These are phyloP conservation scores for Aspergillus tubingensis DNA, from an alignment of 2,329 filamentous ascomycete genomes.

Conservation along the genomic window DNA sequence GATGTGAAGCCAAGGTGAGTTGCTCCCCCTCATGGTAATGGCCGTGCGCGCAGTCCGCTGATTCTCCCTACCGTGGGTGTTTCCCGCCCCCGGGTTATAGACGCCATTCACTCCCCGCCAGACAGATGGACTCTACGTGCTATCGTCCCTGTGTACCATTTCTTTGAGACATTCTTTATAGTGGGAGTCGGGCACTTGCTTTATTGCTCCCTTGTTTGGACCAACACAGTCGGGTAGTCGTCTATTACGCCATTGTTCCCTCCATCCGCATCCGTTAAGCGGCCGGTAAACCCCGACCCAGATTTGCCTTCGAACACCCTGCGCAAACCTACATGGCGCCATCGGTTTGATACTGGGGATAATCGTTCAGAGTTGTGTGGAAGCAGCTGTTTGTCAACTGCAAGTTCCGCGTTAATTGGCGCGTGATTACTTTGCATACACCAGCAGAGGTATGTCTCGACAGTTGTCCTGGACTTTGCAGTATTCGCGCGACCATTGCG, in stretches of 20 bases:
- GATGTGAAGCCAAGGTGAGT: constrained; percentile 15
- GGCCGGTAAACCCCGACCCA: constrained; percentile 1
- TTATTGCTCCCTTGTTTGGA: background rate
- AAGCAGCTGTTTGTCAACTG: background rate
- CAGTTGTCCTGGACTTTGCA: background rate
- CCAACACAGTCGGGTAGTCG: background rate
- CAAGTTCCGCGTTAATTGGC: background rate
- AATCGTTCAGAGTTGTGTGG: background rate
- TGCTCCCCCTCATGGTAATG: background rate
- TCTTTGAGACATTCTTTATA: background rate
- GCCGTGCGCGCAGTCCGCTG: constrained; percentile 17
- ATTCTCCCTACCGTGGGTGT: constrained; percentile 21
- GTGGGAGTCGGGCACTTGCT: background rate
- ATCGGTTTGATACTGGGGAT: background rate
- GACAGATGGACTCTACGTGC: constrained; percentile 12
- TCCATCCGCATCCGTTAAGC: constrained; percentile 8
- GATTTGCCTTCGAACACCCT: background rate
- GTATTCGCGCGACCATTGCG: background rate
- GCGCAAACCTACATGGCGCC: background rate
- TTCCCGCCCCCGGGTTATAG: constrained; percentile 17
- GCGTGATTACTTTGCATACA: background rate
- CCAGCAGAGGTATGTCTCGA: background rate
- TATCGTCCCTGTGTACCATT: constrained; percentile 6
- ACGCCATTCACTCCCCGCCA: constrained; percentile 13
- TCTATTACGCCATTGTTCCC: constrained; percentile 6